Percentiles rank a stretch among this genome's conserved stretches.
phyloP scores from a whole-genome alignment of 1,139 yeast genomes.

The Diutina catenulata region DNA sequence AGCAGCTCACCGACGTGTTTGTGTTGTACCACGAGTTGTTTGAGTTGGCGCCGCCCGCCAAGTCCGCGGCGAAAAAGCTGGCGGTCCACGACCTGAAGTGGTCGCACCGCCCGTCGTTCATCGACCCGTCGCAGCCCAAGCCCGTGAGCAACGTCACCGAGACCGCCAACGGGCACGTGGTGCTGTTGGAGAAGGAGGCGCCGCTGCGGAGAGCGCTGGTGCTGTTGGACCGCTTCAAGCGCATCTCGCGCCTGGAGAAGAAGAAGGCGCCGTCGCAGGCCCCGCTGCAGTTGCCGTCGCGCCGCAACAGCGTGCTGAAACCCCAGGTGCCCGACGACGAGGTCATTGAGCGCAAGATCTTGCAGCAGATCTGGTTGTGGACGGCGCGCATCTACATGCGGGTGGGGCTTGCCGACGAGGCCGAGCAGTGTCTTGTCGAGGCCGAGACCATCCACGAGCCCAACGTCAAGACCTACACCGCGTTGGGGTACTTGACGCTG shows the following conservation, averaged over 20 bases:
- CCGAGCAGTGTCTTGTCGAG: constrained; percentile 64
- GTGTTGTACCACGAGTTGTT: constrained; percentile 47
- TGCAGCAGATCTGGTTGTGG: constrained; percentile 69
- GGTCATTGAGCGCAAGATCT: constrained; percentile 12
- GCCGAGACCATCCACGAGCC: constrained; percentile 40
- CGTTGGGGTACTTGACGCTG: constrained; percentile 41
- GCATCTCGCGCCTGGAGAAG: background rate
- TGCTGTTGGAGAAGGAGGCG: background rate
- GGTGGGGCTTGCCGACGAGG: constrained; percentile 43
- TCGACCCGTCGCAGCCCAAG: constrained; percentile 18
- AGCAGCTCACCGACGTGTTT: constrained; percentile 55
- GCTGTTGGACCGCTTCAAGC: constrained; percentile 1
- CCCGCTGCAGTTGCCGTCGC: background rate
- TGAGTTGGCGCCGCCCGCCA: constrained; percentile 10
- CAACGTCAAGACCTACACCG: constrained; percentile 41
- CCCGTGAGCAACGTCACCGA: background rate
- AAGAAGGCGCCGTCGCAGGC: background rate
- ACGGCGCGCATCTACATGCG: constrained; percentile 54
- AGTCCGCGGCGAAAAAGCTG: background rate
- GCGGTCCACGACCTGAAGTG: constrained; percentile 14
- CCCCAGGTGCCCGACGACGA: background rate
- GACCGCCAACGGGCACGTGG: constrained; percentile 1
- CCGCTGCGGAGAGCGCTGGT: background rate
- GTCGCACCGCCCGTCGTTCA: constrained; percentile 38
- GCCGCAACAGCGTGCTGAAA: background rate